These are phyloP conservation scores for Darksidea phi DNA, from an alignment of 495 filamentous ascomycete genomes.

Conservation along the genomic window DNA sequence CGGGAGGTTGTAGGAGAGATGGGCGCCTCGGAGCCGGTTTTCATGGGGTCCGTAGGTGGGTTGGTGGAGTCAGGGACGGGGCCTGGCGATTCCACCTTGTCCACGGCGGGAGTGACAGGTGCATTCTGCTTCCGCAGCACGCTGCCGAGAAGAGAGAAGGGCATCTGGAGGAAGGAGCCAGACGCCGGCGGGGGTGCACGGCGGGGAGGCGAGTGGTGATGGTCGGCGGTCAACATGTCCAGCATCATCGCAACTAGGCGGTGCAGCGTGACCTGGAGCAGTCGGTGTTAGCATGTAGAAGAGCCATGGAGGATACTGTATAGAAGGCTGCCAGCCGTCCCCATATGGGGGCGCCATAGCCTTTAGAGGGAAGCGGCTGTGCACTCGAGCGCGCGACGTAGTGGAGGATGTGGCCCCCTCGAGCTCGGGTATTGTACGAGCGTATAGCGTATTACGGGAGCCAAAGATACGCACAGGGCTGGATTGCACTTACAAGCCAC, in stretches of 20 bases:
- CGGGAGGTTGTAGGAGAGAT: slow-evolving; percentile 19
- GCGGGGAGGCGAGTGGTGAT: slow-evolving; percentile 27
- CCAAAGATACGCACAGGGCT: too few relatives aligned
- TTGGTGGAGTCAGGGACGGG: slow-evolving; percentile 1
- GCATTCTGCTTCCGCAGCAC: slow-evolving; percentile 13
- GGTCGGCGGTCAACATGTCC: slow-evolving; percentile 34
- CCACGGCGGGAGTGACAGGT: slow-evolving; percentile 4
- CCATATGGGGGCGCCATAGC: too few relatives aligned
- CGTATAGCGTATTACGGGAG: too few relatives aligned
- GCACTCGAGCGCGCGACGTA: too few relatives aligned
- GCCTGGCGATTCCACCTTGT: not conserved
- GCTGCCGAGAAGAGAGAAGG: slow-evolving; percentile 22
- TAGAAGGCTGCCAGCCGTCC: too few relatives aligned
- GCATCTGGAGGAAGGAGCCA: slow-evolving; percentile 23
- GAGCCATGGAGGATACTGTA: too few relatives aligned
- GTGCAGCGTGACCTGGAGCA: slow-evolving; percentile 9
- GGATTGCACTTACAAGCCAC: too few relatives aligned
- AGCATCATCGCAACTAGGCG: slow-evolving; percentile 16
- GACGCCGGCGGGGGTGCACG: slow-evolving; percentile 6
- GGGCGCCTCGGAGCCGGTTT: not conserved
- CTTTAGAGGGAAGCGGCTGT: too few relatives aligned
- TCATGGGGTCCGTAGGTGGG: not conserved
- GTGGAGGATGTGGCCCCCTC: too few relatives aligned
- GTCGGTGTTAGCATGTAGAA: slow-evolving; percentile 7
- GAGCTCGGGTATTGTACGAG: too few relatives aligned